Conservation (phyloP, 805 yeast species). For the Pichia scutulata region DNA sequence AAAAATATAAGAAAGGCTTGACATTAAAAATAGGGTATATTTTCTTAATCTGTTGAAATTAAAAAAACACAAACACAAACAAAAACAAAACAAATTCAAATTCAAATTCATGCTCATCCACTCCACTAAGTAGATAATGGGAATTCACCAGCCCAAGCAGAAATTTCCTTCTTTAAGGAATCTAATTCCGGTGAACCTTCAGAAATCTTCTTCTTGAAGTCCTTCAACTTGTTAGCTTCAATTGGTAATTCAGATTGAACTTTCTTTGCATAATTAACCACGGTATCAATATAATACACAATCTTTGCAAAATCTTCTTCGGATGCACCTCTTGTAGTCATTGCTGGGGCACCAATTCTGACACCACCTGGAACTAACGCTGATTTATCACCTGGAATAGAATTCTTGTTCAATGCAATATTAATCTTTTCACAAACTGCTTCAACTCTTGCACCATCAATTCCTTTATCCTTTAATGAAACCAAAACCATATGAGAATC, state of each 20-base stretch:
- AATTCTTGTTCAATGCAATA: slow-evolving; percentile 94
- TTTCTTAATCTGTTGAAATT: background rate
- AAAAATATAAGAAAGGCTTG: background rate
- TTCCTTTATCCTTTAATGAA: slow-evolving; percentile 77
- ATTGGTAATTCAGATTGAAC: slow-evolving; percentile 76
- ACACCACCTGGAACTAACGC: slow-evolving; percentile 97
- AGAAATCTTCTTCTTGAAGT: slow-evolving; percentile 79
- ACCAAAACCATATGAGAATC: slow-evolving; percentile 96
- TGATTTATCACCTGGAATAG: slow-evolving; percentile 95
- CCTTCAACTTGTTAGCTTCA: slow-evolving; percentile 93
- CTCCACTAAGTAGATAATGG: slow-evolving; percentile 63
- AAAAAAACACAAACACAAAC: background rate
- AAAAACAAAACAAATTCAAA: no score
- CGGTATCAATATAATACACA: slow-evolving; percentile 71
- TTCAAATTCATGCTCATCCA: no score
- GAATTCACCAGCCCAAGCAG: slow-evolving; percentile 85
- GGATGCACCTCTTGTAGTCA: slow-evolving; percentile 95
- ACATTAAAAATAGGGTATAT: background rate
- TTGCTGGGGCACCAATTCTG: slow-evolving; percentile 97
- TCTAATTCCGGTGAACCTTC: slow-evolving; percentile 64
- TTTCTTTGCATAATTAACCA: slow-evolving; percentile 67
- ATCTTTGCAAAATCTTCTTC: slow-evolving; percentile 78
- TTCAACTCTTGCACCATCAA: slow-evolving; percentile 97
- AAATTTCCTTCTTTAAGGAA: slow-evolving; percentile 67
- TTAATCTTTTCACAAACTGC: slow-evolving; percentile 89